phyloP scores from a whole-genome alignment of 106 monocot species.

The Phalaenopsis aphrodite region DNA sequence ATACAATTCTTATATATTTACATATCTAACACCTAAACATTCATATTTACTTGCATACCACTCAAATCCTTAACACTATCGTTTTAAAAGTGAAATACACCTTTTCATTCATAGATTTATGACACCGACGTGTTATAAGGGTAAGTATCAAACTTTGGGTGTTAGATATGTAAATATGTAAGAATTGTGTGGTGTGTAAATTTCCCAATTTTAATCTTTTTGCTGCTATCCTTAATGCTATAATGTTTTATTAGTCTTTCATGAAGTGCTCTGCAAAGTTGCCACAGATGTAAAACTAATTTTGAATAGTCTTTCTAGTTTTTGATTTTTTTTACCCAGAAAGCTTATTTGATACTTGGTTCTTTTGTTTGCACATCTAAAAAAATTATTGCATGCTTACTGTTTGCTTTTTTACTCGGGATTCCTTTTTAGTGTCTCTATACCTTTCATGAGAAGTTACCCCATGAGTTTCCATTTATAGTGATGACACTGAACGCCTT shows the following conservation, averaged over 20 bases:
- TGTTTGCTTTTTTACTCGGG: background rate
- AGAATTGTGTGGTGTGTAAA: too few species aligned
- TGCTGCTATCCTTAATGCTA: background rate
- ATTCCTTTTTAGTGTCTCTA: background rate
- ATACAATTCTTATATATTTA: background rate
- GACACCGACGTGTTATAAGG: too few species aligned
- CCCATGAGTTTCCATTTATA: background rate
- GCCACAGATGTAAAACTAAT: background rate
- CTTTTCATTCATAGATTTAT: too few species aligned
- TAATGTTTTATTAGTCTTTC: background rate
- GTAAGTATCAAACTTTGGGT: too few species aligned
- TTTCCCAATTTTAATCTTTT: background rate
- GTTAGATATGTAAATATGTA: too few species aligned
- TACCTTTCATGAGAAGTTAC: background rate
- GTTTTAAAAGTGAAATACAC: too few species aligned
- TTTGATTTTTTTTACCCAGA: background rate
- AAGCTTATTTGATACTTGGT: background rate
- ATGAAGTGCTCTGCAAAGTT: background rate
- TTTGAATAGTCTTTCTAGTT: background rate
- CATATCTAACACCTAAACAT: too few species aligned
- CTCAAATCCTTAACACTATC: too few species aligned
- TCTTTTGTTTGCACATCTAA: background rate
- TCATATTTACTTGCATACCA: too few species aligned
- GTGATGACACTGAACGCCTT: background rate
- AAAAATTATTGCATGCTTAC: background rate